Evolutionary conservation across 345 rosid species (phyloP), one percentile per base, ranked within the genome.

Genomic region (Arabis hirsuta): DNA sequence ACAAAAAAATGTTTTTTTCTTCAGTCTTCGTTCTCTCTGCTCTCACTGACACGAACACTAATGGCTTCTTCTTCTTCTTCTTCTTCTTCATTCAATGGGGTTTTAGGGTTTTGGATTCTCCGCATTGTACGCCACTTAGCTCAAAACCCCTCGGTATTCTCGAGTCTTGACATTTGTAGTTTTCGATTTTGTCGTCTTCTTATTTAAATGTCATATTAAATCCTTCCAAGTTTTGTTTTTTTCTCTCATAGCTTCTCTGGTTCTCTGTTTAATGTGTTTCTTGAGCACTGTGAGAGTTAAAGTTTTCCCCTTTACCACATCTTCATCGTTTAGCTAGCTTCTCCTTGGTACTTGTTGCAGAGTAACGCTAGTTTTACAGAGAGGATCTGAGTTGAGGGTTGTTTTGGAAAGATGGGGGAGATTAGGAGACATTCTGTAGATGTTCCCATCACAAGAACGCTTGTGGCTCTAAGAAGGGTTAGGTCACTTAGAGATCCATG

Each of bases 401-500:
- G 56, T 71, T 76, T 65, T 7, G 26, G 0, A 0, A 63, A 27
- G 65, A 87, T 81, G 83, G 80, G 77, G 76, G 96, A 95, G 42
- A 89, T 86, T 65, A 65, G 96, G 76, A 77, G 99, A 55, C 96
- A 91, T 80, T 95, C 97, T 9, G 87, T 95, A 39, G 99, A 95
- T 73, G 69, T 91, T 58, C 99, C 99, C 12, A 88, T 95, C 47
- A 82, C 99, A 32, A 91, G 88, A 77, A 85, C 96, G 34, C 96
- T 95, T n/a, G 75, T 85, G 11, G 96, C 97, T 19, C 89, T 95
- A 22, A 83, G 96, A 82, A 87, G 97, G 59, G 99, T 95, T 75
- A 81, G 86, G 85, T 95, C 99, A 36, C 67, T 95, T 42, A 86
- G 96, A 86, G 99, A 95, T 80, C 99, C 99, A 2, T 84, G 93